These are phyloP conservation scores for Monilinia aucupariae DNA, from an alignment of 2,329 filamentous ascomycete species.

Conservation along the genomic window DNA sequence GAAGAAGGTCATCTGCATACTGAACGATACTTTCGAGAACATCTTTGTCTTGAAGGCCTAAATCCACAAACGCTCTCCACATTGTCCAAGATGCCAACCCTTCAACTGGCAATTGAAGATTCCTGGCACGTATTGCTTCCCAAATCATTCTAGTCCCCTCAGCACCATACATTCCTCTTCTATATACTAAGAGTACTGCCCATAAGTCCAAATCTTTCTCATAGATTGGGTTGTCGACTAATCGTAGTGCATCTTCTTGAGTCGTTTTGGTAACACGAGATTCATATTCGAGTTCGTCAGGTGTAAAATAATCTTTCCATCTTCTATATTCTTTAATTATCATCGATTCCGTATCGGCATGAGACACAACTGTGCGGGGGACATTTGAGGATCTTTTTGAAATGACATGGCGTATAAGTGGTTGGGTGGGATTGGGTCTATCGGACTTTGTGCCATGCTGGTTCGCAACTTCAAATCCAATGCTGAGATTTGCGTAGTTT, in stretches of 20 bases:
- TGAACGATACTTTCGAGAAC: slow-evolving; percentile 37
- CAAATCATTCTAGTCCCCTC: slow-evolving; percentile 42
- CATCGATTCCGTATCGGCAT: background rate
- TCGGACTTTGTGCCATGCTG: background rate
- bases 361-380: background rate
- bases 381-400: background rate
- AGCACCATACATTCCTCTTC: slow-evolving; percentile 39
- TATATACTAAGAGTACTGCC: slow-evolving; percentile 39
- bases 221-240: slow-evolving; percentile 35
- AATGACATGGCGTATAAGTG: background rate
- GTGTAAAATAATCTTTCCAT: slow-evolving; percentile 20
- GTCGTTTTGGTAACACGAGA: slow-evolving; percentile 28
- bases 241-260: slow-evolving; percentile 17
- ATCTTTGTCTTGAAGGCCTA: slow-evolving; percentile 33
- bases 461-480: background rate
- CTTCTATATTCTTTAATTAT: background rate
- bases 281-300: slow-evolving; percentile 31
- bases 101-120: slow-evolving; percentile 38
- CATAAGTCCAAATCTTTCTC: slow-evolving; percentile 37
- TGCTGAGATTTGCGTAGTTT: background rate
- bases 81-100: slow-evolving; percentile 39
- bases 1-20: slow-evolving; percentile 40
- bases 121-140: slow-evolving; percentile 36
- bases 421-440: background rate
- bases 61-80: slow-evolving; percentile 43